Evolutionary conservation across 169 alveolate genomes (phyloP).

Genomic region (Plasmodium vinckei): DNA sequence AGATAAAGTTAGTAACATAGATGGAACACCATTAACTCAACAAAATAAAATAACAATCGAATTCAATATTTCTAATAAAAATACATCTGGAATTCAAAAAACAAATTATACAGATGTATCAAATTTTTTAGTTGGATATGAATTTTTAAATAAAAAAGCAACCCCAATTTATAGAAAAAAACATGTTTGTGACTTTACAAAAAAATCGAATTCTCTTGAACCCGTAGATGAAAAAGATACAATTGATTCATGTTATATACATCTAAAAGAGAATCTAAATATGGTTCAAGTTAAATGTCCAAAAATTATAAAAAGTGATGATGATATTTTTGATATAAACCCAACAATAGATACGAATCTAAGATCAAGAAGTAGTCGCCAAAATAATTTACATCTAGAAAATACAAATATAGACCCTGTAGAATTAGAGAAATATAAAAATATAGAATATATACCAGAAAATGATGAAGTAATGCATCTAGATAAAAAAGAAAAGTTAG

Average conservation of each 20-base stretch:
- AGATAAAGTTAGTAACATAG: not conserved
- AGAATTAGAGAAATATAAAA: slow-evolving; percentile 34
- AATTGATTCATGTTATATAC: slow-evolving; percentile 39
- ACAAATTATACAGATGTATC: slow-evolving; percentile 16
- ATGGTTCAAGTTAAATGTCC: slow-evolving; percentile 46
- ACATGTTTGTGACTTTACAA: slow-evolving; percentile 61
- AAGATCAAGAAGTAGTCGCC: not conserved
- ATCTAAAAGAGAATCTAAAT: slow-evolving; percentile 33
- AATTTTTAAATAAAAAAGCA: not conserved
- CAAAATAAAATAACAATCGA: slow-evolving; percentile 41
- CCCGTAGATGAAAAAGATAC: not conserved
- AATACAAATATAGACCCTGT: not conserved
- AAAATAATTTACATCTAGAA: not conserved
- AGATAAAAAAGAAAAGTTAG: slow-evolving; percentile 16
- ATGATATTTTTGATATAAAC: not conserved
- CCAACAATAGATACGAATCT: not conserved
- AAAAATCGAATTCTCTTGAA: slow-evolving; percentile 18
- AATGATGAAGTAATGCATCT: slow-evolving; percentile 36
- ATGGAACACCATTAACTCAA: not conserved
- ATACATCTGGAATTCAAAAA: not conserved
- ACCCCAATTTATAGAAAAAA: slow-evolving; percentile 29
- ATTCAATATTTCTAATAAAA: slow-evolving; percentile 42
- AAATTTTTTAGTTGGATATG: slow-evolving; percentile 30
- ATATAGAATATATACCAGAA: slow-evolving; percentile 60
- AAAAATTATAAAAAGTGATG: slow-evolving; percentile 1